Conservation (phyloP, 2,329 filamentous ascomycete genomes). For the Fusarium oxysporum region DNA sequence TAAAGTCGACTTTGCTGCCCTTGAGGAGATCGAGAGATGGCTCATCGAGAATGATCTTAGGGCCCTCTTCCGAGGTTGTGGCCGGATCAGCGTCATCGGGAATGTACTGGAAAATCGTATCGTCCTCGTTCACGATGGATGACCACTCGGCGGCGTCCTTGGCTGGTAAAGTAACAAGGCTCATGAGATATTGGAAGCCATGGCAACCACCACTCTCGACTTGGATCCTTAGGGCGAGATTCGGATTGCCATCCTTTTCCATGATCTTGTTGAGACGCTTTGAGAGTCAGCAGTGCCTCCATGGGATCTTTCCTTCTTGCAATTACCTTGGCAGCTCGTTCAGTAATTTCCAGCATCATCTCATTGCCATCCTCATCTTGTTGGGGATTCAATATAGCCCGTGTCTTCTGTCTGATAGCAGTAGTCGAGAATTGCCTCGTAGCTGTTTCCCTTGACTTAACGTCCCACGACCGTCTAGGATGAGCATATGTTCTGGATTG, state of each 20-base stretch:
- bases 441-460: conserved; percentile 4
- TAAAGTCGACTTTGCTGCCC: conserved; percentile 96
- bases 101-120: conserved; percentile 85
- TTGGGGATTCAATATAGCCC: conserved; percentile 75
- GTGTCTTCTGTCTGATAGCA: conserved; percentile 54
- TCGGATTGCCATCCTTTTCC: conserved; percentile 76
- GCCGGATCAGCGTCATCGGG: conserved; percentile 56
- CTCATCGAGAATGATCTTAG: conserved; percentile 91
- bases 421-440: conserved; percentile 55
- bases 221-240: conserved; percentile 87
- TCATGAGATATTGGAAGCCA: conserved; percentile 98
- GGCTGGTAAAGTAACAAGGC: conserved; percentile 73
- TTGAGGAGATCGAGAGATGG: conserved; percentile 88
- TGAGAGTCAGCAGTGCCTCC: conserved; percentile 18
- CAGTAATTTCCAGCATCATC: conserved; percentile 85
- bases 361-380: conserved; percentile 86
- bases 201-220: conserved; percentile 96
- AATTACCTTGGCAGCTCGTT: conserved; percentile 80
- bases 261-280: conserved; percentile 83
- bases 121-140: conserved; percentile 72
- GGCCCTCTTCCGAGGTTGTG: conserved; percentile 49
- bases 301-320: rapidly evolving
- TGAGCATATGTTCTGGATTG: not conserved
- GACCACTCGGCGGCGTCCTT: conserved; percentile 50
- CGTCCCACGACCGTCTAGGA: not conserved